Percentiles rank a stretch among this genome's conserved stretches.
Conservation (phyloP, 148 eudicot genomes). For the Beta vulgaris region DNA sequence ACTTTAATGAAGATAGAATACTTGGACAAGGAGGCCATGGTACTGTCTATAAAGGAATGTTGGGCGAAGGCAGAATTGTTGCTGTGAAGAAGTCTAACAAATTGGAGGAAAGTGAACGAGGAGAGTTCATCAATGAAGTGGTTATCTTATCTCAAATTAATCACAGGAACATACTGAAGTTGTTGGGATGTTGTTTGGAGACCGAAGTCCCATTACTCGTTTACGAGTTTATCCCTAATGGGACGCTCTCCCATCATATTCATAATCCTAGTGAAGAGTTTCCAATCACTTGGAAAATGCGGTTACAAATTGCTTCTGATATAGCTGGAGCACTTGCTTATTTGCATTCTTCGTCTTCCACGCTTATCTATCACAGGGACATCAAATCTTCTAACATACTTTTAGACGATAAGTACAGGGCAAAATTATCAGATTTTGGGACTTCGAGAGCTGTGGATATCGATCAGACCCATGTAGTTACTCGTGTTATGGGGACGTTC, state of each 20-base stretch:
- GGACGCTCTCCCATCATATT: no score
- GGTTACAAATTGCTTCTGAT: constrained; percentile 33
- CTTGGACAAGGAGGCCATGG: constrained; percentile 42
- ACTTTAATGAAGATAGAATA: constrained; percentile 30
- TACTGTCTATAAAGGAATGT: no score
- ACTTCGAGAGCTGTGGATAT: background rate
- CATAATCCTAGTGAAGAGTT: constrained; percentile 31
- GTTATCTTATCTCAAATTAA: constrained; percentile 35
- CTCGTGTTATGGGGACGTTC: constrained; percentile 8
- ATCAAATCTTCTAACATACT: constrained; percentile 45
- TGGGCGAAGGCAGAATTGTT: constrained; percentile 40
- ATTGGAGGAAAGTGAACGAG: constrained; percentile 19
- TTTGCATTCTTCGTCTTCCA: constrained; percentile 28
- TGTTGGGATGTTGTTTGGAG: no score
- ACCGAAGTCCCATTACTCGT: no score
- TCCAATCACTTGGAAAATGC: constrained; percentile 34
- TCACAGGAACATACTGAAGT: no score
- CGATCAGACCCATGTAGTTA: constrained; percentile 12
- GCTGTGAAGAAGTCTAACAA: constrained; percentile 34
- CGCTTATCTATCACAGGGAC: constrained; percentile 34
- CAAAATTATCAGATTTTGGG: constrained; percentile 20
- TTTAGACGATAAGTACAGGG: constrained; percentile 9
- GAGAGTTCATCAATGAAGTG: constrained; percentile 35
- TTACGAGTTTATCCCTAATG: no score
- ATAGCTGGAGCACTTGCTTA: constrained; percentile 33